A percentile compares a stretch with the other conserved stretches of the same genome.
phyloP scores from a whole-genome alignment of 1,284 basidiomycete genomes.

The Fomitopsis pinicola region DNA sequence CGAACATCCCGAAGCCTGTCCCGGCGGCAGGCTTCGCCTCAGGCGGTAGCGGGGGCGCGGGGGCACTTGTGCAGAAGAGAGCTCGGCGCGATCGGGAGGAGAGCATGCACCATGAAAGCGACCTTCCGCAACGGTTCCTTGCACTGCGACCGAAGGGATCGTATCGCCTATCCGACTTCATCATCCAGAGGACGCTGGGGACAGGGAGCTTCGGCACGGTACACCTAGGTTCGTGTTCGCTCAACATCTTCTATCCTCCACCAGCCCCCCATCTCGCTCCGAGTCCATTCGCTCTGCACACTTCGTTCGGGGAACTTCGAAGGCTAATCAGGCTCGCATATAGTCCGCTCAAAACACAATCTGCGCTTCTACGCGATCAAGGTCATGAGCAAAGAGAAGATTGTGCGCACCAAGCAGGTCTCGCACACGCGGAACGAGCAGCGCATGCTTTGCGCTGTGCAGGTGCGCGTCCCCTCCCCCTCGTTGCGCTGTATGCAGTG shows the following conservation, averaged over 20 bases:
- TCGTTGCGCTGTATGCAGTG: neutral
- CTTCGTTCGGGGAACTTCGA: too few relatives aligned
- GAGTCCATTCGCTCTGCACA: neutral
- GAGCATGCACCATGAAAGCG: neutral
- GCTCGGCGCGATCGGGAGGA: constrained; percentile 3
- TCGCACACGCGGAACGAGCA: constrained; percentile 98
- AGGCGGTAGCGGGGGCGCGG: constrained; percentile 3
- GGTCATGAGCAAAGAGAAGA: constrained; percentile 90
- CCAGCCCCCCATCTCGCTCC: neutral
- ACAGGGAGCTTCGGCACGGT: constrained; percentile 96
- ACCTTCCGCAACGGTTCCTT: constrained; percentile 9
- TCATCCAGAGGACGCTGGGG: constrained; percentile 78
- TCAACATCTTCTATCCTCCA: neutral
- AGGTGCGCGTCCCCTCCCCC: constrained; percentile 26
- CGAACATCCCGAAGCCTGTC: constrained; percentile 12
- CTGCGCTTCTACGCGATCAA: constrained; percentile 93
- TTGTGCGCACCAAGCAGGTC: constrained; percentile 94
- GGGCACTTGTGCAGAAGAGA: constrained; percentile 1
- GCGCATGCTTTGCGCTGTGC: constrained; percentile 83
- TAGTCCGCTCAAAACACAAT: constrained; percentile 89
- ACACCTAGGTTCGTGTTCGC: constrained; percentile 67
- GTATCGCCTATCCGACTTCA: constrained; percentile 70
- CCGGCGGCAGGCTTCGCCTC: neutral
- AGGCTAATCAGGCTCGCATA: neutral
- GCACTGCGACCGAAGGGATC: constrained; percentile 52